Conservation (phyloP, 345 rosid genomes). For the Aquilaria sinensis region DNA sequence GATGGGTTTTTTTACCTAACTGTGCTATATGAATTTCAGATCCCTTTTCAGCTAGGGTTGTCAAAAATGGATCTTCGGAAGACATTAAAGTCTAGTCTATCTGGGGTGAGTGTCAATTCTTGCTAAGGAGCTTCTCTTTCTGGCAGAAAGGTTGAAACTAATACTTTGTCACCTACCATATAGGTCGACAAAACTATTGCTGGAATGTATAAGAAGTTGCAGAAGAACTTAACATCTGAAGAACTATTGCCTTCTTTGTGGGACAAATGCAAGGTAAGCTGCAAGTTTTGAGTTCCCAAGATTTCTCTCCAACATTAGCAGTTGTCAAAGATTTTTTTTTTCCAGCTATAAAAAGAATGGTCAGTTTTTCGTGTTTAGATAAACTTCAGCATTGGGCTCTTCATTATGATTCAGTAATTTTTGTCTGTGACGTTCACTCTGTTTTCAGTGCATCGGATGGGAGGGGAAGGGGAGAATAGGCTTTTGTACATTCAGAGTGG, state of each 20-base stretch:
- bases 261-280: conserved; percentile 96
- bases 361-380: no score
- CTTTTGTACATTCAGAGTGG: no score
- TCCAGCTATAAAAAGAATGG: neutral
- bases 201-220: conserved; percentile 92
- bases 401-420: no score
- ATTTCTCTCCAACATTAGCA: no score
- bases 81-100: conserved; percentile 72
- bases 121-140: neutral
- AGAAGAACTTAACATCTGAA: conserved; percentile 89
- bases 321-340: no score
- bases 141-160: neutral
- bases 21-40: conserved; percentile 35
- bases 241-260: conserved; percentile 89
- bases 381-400: no score
- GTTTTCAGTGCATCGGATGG: no score
- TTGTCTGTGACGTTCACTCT: no score
- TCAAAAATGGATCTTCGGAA: conserved; percentile 87
- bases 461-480: no score
- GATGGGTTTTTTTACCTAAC: no score
- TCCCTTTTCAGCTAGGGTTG: conserved; percentile 88
- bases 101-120: conserved; percentile 57
- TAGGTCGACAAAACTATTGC: conserved; percentile 89
- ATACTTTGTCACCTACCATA: conserved; percentile 5
- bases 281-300: neutral